Conservation (phyloP, 2,329 filamentous ascomycete genomes). For the Nemania abortiva region DNA sequence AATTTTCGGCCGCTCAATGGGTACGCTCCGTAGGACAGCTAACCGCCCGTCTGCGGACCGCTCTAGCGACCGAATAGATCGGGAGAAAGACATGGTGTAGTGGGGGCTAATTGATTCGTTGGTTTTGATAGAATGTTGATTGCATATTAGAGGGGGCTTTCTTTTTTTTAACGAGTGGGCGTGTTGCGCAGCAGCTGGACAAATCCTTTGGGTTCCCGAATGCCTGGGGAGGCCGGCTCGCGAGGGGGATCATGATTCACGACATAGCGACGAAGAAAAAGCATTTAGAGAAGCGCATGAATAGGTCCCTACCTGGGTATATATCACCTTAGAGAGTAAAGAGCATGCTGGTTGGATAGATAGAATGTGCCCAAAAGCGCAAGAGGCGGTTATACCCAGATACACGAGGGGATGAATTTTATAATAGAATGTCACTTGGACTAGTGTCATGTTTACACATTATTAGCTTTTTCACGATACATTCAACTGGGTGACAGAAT, state of each 20-base stretch:
- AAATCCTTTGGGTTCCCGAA: background rate
- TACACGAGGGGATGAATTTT: conserved; percentile 9
- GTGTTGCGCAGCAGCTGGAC: background rate
- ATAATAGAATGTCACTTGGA: background rate
- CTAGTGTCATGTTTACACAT: background rate
- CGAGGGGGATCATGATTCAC: conserved; percentile 24
- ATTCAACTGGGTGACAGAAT: background rate
- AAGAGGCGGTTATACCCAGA: conserved; percentile 22
- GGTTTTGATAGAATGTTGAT: background rate
- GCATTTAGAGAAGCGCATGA: background rate
- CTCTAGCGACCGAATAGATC: conserved; percentile 24
- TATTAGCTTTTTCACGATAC: background rate
- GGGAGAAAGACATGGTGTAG: conserved; percentile 47
- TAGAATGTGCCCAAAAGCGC: background rate
- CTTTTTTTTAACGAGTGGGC: background rate
- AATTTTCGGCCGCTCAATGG: conserved; percentile 43
- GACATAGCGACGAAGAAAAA: conserved; percentile 24
- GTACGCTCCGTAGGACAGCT: conserved; percentile 39
- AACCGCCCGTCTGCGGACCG: conserved; percentile 29
- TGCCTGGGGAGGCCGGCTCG: background rate
- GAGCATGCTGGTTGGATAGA: background rate
- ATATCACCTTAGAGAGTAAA: background rate
- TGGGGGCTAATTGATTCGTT: background rate
- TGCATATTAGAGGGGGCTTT: conserved; percentile 1
- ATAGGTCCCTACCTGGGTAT: background rate